These are phyloP conservation scores for Isoetes taiwanensis DNA, from an alignment of 75 land plant species.

Conservation along the genomic window DNA sequence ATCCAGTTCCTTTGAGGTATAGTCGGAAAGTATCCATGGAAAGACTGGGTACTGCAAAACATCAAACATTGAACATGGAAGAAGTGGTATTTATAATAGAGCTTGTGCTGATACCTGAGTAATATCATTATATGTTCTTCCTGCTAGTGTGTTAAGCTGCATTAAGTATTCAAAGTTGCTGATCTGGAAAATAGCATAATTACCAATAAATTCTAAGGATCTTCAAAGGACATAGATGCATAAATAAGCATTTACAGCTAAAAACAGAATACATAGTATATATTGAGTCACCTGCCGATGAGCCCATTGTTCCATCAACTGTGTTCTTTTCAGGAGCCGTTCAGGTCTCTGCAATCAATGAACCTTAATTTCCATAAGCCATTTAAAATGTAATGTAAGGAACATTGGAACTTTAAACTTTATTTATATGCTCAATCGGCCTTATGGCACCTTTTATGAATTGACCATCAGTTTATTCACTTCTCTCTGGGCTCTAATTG, in stretches of 20 bases:
- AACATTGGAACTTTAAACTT: no score
- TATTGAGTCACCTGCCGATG: conserved; percentile 63
- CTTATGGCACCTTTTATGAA: no score
- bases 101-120: no score
- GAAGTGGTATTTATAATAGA: conserved; percentile 4
- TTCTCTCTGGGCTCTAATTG: no score
- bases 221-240: not conserved
- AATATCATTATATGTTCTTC: conserved; percentile 96
- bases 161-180: conserved; percentile 99
- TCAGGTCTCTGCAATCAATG: conserved; percentile 85
- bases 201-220: not conserved
- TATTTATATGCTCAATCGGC: no score
- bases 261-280: not conserved
- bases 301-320: conserved; percentile 95
- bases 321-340: conserved; percentile 75
- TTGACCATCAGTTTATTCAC: no score
- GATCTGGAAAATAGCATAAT: conserved; percentile 39
- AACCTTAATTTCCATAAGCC: no score
- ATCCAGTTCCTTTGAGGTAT: conserved; percentile 57
- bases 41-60: conserved; percentile 92
- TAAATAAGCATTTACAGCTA: not conserved
- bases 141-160: conserved; percentile 96
- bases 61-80: not conserved
- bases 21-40: conserved; percentile 95
- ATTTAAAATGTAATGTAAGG: no score